These are phyloP conservation scores for Barnettozyma pratensis DNA, from an alignment of 805 yeast genomes.

Conservation along the genomic window DNA sequence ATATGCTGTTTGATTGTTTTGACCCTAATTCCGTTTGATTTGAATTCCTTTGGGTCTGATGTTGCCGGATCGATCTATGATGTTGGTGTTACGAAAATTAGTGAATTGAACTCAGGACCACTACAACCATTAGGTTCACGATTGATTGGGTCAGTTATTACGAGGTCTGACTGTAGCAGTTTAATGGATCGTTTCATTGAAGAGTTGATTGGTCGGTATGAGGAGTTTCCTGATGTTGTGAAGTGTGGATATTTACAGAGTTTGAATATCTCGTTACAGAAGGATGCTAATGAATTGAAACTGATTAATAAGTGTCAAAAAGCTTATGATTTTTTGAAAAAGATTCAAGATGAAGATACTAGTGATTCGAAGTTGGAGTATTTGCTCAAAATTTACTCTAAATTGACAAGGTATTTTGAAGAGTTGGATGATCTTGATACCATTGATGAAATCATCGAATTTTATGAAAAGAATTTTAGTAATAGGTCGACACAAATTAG, in stretches of 20 bases:
- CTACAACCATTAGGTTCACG: conserved; percentile 27
- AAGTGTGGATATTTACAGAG: conserved; percentile 14
- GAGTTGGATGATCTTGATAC: conserved; percentile 12
- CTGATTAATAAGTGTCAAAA: not conserved
- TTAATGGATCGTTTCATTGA: conserved; percentile 7
- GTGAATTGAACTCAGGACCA: conserved; percentile 37
- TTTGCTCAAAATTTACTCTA: conserved; percentile 22
- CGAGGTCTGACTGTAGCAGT: conserved; percentile 22
- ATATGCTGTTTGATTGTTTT: conserved; percentile 71
- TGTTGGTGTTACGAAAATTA: conserved; percentile 30
- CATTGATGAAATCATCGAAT: conserved; percentile 46
- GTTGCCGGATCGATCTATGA: conserved; percentile 31
- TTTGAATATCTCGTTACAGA: conserved; percentile 20
- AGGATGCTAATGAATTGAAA: conserved; percentile 13
- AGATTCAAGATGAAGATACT: not conserved
- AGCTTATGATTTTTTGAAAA: conserved; percentile 1
- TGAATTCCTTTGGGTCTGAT: conserved; percentile 34
- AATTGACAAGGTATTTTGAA: conserved; percentile 15
- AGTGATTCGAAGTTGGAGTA: conserved; percentile 11
- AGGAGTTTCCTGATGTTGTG: conserved; percentile 4
- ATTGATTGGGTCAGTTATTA: conserved; percentile 27
- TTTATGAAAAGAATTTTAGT: conserved; percentile 40
- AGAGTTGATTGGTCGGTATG: conserved; percentile 13
- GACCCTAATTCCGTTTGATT: conserved; percentile 68
- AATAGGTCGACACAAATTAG: conserved; percentile 52